Evolutionary conservation across 2,329 filamentous ascomycete genomes (phyloP).

Genomic region (Apiospora pterosperma): DNA sequence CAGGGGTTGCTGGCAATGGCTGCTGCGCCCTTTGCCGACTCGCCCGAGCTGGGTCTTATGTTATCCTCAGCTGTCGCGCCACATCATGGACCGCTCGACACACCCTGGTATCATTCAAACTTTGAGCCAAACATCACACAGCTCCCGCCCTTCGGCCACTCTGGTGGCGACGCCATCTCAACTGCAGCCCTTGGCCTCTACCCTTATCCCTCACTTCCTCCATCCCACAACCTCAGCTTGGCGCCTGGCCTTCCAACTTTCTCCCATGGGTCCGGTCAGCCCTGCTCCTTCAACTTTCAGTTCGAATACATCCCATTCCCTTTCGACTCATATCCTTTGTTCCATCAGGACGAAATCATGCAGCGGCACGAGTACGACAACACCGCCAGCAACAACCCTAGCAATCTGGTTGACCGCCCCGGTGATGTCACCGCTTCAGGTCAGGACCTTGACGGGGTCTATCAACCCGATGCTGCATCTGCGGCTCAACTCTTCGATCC

Average conservation of each 20-base stretch:
- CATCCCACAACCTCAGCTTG: neutral
- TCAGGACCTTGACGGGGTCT: neutral
- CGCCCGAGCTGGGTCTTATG: neutral
- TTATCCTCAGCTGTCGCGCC: neutral
- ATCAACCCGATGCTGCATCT: neutral
- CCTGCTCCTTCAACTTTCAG: neutral
- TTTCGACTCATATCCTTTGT: neutral
- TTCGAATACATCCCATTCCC: neutral
- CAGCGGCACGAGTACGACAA: neutral
- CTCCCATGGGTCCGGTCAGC: neutral
- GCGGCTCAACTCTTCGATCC: neutral
- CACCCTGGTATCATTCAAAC: neutral
- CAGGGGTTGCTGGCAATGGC: neutral
- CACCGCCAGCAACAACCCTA: neutral
- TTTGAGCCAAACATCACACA: neutral
- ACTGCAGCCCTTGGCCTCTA: neutral
- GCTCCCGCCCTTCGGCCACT: neutral
- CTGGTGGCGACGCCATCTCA: neutral
- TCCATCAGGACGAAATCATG: neutral
- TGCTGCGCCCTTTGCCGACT: neutral
- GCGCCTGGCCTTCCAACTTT: neutral
- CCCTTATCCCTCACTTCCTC: neutral
- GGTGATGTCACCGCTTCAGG: neutral
- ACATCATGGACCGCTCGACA: neutral
- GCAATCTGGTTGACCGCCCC: neutral